Base-by-base conservation (phyloP, 768 basidiomycete genomes). In the Trametes cubensis region DNA sequence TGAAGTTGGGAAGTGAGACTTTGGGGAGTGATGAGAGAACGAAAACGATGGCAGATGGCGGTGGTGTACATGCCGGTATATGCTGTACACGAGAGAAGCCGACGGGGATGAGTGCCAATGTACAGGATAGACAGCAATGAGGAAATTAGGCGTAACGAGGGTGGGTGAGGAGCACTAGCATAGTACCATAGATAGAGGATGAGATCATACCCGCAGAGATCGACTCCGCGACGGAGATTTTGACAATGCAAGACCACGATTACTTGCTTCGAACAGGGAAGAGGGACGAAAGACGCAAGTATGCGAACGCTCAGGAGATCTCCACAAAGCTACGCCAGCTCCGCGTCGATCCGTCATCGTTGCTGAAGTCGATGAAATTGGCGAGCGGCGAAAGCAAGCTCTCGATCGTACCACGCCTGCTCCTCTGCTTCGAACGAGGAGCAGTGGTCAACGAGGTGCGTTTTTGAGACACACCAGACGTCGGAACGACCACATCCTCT, bases 271-370 rank as follows among this genome's bases (percentile, higher is more conserved):
- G 13, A 18, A 44, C 42, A 44, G 15, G 18, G 42, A 25, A 15
- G 3, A 10, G 28, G 18, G 46, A 21, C 26, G 15, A 15, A 26
- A 21, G 23, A 15, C 4, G 52, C 23, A 11, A 14, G 18, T 6
- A 4, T 21, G 17, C 11, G 17, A 10, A 8, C 18, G 48, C 42
- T 57, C 58, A 69, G 41, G 72, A 65, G 17, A 88, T 80, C 70
- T 88, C 82, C 67, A 88, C 82, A 69, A 88, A 84, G 72, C 84
- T 85, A 65, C 85, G 76, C 86, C 85, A 88, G 55, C 78, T 78
- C 76, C 84, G 82, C 4, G 75, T 73, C 23, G 76, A 70, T n/a
- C 68, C 61, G 28, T 79, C 73, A 42, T 74, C 75, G 39, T 84
- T 83, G 58, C 78, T 79, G 52, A 88, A 74, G 68, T 88, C 86